Percentiles rank a stretch among this genome's conserved stretches.
These are phyloP conservation scores for Strigomonas culicis DNA, from an alignment of 208 protist genomes.

Conservation along the genomic window DNA sequence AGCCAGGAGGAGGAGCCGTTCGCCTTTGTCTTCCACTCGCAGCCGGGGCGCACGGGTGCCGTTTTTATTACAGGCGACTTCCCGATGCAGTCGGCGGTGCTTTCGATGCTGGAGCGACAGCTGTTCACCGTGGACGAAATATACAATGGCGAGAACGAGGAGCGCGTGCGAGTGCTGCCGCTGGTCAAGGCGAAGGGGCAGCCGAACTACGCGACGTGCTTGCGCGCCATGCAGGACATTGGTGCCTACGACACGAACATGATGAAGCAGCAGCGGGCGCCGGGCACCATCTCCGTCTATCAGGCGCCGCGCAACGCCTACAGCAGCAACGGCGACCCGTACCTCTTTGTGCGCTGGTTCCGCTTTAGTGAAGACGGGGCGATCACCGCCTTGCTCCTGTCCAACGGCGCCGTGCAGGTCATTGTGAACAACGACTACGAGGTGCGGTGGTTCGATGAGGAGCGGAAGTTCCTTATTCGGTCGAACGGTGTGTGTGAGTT, in stretches of 20 bases:
- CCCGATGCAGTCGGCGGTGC: conserved; percentile 77
- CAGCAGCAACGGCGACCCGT: conserved; percentile 57
- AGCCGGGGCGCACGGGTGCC: conserved; percentile 78
- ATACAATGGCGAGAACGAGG: conserved; percentile 42
- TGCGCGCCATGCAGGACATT: conserved; percentile 64
- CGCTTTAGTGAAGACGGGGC: conserved; percentile 66
- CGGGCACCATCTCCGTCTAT: conserved; percentile 79
- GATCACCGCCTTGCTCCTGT: conserved; percentile 78
- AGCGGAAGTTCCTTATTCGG: conserved; percentile 74
- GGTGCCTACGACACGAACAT: conserved; percentile 74
- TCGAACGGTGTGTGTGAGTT: conserved; percentile 85
- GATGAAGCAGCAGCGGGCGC: conserved; percentile 79
- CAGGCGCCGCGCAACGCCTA: conserved; percentile 61
- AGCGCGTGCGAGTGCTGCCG: conserved; percentile 39
- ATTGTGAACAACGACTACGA: conserved; percentile 81
- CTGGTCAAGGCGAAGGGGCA: conserved; percentile 53
- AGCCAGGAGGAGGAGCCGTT: conserved; percentile 40
- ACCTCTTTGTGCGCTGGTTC: conserved; percentile 88
- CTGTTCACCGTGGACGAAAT: conserved; percentile 78
- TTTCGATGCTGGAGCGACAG: conserved; percentile 74
- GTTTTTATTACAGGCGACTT: conserved; percentile 74
- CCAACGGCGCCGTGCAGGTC: conserved; percentile 79
- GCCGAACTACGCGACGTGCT: conserved; percentile 32
- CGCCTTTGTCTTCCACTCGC: conserved; percentile 79
- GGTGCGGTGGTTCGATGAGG: conserved; percentile 82